Percentiles rank a stretch among this genome's conserved stretches.
Evolutionary conservation across 1,284 basidiomycete species (phyloP).

Genomic region (Leccinum fallax): DNA sequence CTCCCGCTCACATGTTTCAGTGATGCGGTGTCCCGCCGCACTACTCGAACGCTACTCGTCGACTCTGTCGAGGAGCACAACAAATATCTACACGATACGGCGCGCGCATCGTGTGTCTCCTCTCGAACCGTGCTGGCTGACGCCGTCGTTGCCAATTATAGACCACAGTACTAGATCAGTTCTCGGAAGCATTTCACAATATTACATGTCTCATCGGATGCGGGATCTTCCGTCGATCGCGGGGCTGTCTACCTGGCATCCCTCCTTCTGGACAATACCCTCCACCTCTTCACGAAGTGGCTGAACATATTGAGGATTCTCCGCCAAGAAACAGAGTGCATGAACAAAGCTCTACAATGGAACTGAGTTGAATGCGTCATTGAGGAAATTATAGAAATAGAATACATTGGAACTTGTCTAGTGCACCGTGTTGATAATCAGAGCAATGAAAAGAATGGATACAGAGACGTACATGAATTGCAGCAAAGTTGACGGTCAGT

Average conservation of each 20-base stretch:
- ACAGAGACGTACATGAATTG: conserved; percentile 34
- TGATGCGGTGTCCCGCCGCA: no score
- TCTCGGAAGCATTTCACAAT: no score
- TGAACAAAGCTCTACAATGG: conserved; percentile 34
- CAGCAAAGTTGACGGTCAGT: conserved; percentile 41
- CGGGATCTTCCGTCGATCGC: no score
- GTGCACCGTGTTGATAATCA: neutral
- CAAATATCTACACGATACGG: no score
- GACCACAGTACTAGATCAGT: no score
- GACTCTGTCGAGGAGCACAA: no score
- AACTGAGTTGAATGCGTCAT: neutral
- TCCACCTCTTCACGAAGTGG: conserved; percentile 47
- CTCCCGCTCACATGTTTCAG: no score
- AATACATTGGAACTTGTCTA: conserved; percentile 16
- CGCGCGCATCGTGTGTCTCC: no score
- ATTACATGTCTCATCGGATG: no score
- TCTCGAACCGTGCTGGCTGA: no score
- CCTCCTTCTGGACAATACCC: conserved; percentile 43
- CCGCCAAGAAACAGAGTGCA: conserved; percentile 39
- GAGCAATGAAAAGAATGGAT: neutral
- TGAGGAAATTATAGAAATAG: neutral
- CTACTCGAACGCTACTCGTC: no score
- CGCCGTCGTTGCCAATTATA: no score
- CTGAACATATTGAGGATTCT: conserved; percentile 39
- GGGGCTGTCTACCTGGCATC: conserved; percentile 29